These are phyloP conservation scores for Triticum dicoccoides DNA, from an alignment of 176 grass and related monocot species.

Conservation along the genomic window DNA sequence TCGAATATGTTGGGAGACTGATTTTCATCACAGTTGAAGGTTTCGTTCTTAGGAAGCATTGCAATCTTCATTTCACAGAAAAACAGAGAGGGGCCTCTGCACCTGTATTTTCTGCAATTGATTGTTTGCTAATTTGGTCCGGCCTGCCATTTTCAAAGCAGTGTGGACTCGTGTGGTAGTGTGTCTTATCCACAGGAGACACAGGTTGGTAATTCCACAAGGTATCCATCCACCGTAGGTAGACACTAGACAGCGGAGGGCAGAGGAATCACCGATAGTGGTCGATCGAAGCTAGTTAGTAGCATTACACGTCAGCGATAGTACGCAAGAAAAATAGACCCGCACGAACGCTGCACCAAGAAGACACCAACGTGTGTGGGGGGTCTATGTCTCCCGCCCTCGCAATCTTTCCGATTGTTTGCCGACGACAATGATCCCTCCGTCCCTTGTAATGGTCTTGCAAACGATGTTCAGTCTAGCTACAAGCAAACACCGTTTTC, in stretches of 20 bases:
- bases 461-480: not conserved
- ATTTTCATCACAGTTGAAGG: no score
- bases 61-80: not conserved
- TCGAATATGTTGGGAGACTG: not conserved
- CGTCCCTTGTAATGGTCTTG: not conserved
- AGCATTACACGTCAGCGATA: not conserved
- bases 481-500: not conserved
- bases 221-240: conserved; percentile 1
- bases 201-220: not conserved
- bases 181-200: not conserved
- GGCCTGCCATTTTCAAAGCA: not conserved
- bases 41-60: not conserved
- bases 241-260: not conserved
- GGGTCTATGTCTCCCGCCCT: not conserved
- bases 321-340: not conserved
- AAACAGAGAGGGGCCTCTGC: not conserved
- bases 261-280: not conserved
- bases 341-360: not conserved
- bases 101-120: not conserved
- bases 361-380: not conserved
- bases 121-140: not conserved
- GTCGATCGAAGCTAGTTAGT: not conserved
- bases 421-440: not conserved
- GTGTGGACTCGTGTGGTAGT: not conserved
- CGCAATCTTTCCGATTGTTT: not conserved